Base-by-base conservation (phyloP, 1,284 basidiomycete genomes). In the Ceratorhiza oryzae-sativae region DNA sequence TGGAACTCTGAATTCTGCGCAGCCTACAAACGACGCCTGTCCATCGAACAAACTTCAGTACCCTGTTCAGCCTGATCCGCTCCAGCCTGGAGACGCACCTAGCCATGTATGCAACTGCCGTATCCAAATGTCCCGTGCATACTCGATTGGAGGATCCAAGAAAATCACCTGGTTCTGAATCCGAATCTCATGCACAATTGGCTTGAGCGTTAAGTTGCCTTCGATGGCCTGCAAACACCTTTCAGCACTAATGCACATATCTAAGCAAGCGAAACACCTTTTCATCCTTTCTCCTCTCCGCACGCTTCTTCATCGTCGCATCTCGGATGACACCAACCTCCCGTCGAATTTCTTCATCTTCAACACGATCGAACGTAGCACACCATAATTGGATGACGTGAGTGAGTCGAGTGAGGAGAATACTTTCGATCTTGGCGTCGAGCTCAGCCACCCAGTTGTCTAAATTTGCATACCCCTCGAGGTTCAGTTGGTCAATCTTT, bases 101-200 rank as follows among this genome's bases (percentile, higher is more conserved):
- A 97, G 83, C 89, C 94, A 94, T 74, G 92, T 90, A 79, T 99
- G 96, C 73, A 99, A 83, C 79, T 97, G 93, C 65, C 86, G 87
- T 75, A 97, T 89, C 97, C 97, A 99, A 18, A 88, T 91, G 65
- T 92, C 89, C 42, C 96, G 88, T 0, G 96, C 95, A 76, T 93
- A 88, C 81, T 99, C 97, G 81, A 98, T 93, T 67, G 97, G 97
- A 9, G 97, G 97, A 79, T 99, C 96, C 61, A 98, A 86, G 84
- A 97, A 98, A 81, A 99, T 98, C 77, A 98, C 94, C 80, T 99
- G 97, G 79, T 98, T 97, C 79, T 96, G 93, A 85, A 99, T 98
- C 78, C 96, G 87, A 73, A 99, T 93, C 79, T 98, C 95, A 80
- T 98, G 95, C 1, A 95, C 85, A 71, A 97, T 90, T 0, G 94